A percentile compares a stretch with the other conserved stretches of the same genome.
Evolutionary conservation across 257 asterid genomes (phyloP).

Genomic region (Anisodus tanguticus): DNA sequence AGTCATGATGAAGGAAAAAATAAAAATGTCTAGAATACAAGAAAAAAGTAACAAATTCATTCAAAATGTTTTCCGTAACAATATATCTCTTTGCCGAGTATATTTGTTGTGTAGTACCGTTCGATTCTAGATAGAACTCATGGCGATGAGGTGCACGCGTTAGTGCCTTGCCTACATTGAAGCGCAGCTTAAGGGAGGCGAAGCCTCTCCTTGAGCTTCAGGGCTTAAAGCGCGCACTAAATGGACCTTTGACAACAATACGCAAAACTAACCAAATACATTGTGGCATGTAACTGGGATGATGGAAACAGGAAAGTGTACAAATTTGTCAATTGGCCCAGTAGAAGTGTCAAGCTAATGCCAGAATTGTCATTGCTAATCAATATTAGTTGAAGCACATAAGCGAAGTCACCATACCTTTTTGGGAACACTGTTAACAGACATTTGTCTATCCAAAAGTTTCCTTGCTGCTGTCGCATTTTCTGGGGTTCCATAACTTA

Average conservation of each 20-base stretch:
- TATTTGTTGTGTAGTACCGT: background rate
- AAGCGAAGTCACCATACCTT: slow-evolving; percentile 56
- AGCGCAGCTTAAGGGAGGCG: background rate
- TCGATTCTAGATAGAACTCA: background rate
- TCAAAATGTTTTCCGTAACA: background rate
- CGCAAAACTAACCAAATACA: background rate
- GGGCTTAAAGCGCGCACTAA: background rate
- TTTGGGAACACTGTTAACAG: slow-evolving; percentile 91
- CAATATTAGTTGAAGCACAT: slow-evolving; percentile 14
- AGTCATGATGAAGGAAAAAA: background rate
- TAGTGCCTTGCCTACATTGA: background rate
- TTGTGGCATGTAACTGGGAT: background rate
- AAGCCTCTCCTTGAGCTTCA: background rate
- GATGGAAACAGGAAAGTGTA: background rate
- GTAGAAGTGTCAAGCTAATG: background rate
- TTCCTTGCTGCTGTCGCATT: slow-evolving; percentile 97
- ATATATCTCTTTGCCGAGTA: background rate
- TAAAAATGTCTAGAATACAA: background rate
- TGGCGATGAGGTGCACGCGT: background rate
- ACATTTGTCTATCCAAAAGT: slow-evolving; percentile 95
- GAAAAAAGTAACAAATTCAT: background rate
- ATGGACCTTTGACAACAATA: background rate
- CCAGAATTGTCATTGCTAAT: background rate
- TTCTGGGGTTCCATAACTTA: slow-evolving; percentile 98
- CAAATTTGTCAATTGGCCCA: background rate